Evolutionary conservation across 768 basidiomycete species (phyloP).

Genomic region (Pleurotus tuber-regium): DNA sequence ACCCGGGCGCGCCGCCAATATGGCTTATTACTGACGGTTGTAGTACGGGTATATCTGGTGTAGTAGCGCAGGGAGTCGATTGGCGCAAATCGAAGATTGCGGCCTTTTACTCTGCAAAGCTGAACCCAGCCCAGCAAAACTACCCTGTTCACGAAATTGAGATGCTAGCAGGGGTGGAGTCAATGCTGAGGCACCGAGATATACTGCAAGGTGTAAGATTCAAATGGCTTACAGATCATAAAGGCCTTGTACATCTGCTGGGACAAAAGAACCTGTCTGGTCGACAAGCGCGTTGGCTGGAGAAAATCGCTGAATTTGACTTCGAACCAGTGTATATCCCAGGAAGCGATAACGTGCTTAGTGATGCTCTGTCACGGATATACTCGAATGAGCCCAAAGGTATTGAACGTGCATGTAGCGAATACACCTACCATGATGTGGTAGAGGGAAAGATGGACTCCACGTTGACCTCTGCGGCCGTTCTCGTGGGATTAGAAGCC

Average conservation of each 20-base stretch:
- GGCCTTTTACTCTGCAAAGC: slow-evolving; percentile 21
- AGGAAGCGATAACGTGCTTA: slow-evolving; percentile 16
- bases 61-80: slow-evolving; percentile 11
- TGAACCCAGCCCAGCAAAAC: slow-evolving; percentile 22
- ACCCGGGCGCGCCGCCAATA: slow-evolving; percentile 5
- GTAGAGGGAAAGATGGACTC: background rate
- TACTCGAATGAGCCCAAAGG: slow-evolving; percentile 16
- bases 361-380: slow-evolving; percentile 31
- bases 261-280: slow-evolving; percentile 12
- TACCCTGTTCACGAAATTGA: slow-evolving; percentile 28
- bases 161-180: slow-evolving; percentile 12
- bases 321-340: slow-evolving; percentile 17
- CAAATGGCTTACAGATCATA: slow-evolving; percentile 13
- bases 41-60: slow-evolving; percentile 13
- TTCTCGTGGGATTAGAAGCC: slow-evolving; percentile 17
- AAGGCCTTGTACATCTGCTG: slow-evolving; percentile 4
- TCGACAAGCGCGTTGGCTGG: slow-evolving; percentile 15
- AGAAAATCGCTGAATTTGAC: slow-evolving; percentile 15
- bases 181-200: slow-evolving; percentile 11
- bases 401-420: slow-evolving; percentile 11
- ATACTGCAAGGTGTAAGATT: slow-evolving; percentile 12
- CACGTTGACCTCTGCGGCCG: background rate
- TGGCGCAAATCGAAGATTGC: slow-evolving; percentile 24
- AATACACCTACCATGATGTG: slow-evolving; percentile 14
- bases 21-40: slow-evolving; percentile 20